Base-by-base conservation (phyloP, 306 rosid species). In the Arachis hypogaea region DNA sequence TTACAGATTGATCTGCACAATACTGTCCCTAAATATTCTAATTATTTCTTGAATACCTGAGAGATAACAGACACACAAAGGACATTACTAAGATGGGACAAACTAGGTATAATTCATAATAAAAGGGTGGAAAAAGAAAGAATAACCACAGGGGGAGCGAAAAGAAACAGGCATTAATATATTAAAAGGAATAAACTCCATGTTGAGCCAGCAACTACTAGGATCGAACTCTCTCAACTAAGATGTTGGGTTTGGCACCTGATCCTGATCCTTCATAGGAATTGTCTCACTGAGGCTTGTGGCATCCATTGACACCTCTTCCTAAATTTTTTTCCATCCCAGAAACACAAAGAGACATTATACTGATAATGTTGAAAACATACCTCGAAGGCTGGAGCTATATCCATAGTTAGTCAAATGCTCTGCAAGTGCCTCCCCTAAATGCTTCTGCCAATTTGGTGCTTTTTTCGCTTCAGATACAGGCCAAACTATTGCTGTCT, bases 401-500 rank as follows among this genome's bases (percentile, higher is more conserved):
- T 88, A 94, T 65, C 98, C 98, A 63, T 93, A 89, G 85, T 47
- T 83, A 38, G 91, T 91, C 83, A 94, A 88, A 82, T 91, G 97
- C 77, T 78, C 87, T 40, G 98, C 98, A 65, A 94, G 98, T 63
- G 90, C 86, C 86, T 91, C 93, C 63, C 98, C 98, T 71, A 94
- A 71, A 80, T 85, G 86, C 76, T 84, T 78, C 79, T 88, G 86
- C 98, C 98, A 89, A 75, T 88, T 79, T 40, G 93, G 87, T 60
- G 77, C 61, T 69, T 77, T 81, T 84, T 89, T 94, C 49, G 89
- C 96, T 80, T 86, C 96, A 49, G 95, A 89, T 62, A 88, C 91
- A 16, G 98, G 98, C 96, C 98, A 94, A 68, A 94, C 88, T 42
- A 94, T 77, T 66, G 97, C 98, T 52, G 94, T 90, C 89, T 94